Conservation (phyloP, 202 grass and related monocot genomes). For the Eragrostis tef region DNA sequence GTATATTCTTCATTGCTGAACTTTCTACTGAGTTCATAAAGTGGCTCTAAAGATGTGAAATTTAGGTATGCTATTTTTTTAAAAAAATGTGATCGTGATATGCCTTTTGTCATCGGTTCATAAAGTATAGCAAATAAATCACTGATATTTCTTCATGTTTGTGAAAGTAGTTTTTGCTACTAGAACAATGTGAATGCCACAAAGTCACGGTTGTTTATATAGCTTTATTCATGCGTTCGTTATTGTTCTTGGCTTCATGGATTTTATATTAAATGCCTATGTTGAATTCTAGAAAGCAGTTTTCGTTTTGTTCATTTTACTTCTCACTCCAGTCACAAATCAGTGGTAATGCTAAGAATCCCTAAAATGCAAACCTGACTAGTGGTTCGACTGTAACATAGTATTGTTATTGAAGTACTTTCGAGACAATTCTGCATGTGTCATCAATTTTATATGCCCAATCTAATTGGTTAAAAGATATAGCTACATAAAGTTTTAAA, state of each 20-base stretch:
- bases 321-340: background rate
- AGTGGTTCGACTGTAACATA: background rate
- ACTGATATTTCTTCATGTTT: background rate
- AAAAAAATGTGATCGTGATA: background rate
- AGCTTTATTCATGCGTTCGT: background rate
- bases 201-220: background rate
- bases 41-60: background rate
- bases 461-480: background rate
- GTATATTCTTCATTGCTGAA: constrained; percentile 27
- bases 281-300: background rate
- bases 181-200: background rate
- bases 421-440: background rate
- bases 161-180: background rate
- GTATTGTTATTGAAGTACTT: background rate
- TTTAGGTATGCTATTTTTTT: constrained; percentile 17
- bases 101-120: constrained; percentile 5
- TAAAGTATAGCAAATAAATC: background rate
- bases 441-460: background rate
- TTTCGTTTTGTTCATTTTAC: background rate
- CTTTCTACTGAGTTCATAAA: background rate
- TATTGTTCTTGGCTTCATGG: background rate
- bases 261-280: background rate
- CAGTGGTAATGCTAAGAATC: background rate
- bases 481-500: background rate
- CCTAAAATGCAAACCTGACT: background rate